These are phyloP conservation scores for Phoma herbarum DNA, from an alignment of 2,329 filamentous ascomycete species.

Conservation along the genomic window DNA sequence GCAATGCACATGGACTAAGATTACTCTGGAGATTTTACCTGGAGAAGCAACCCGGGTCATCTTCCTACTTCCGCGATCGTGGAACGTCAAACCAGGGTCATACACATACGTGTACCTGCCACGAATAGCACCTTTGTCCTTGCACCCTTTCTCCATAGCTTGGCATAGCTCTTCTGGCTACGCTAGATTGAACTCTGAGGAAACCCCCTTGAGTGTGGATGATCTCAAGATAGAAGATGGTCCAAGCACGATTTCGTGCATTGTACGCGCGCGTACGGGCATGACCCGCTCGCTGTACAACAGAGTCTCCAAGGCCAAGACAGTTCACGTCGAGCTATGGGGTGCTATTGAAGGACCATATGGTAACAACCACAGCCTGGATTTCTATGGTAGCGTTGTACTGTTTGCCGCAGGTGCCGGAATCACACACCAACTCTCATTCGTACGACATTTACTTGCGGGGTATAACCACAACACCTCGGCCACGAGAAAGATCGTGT, in stretches of 20 bases:
- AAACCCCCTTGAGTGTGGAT: slow-evolving; percentile 44
- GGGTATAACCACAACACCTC: slow-evolving; percentile 70
- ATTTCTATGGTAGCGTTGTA: slow-evolving; percentile 87
- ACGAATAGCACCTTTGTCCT: slow-evolving; percentile 71
- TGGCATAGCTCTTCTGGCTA: slow-evolving; percentile 69
- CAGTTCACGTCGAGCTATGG: slow-evolving; percentile 64
- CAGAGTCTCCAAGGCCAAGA: slow-evolving; percentile 62
- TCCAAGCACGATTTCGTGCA: slow-evolving; percentile 63
- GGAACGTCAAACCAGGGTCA: slow-evolving; percentile 74
- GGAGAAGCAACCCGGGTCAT: slow-evolving; percentile 76
- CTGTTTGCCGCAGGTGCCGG: slow-evolving; percentile 90
- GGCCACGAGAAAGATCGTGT: slow-evolving; percentile 77
- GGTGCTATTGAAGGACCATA: slow-evolving; percentile 90
- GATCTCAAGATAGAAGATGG: slow-evolving; percentile 56
- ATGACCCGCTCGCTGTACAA: slow-evolving; percentile 82
- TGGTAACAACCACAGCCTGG: slow-evolving; percentile 73
- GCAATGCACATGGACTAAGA: slow-evolving; percentile 66
- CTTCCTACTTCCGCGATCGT: slow-evolving; percentile 73
- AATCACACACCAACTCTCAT: slow-evolving; percentile 91
- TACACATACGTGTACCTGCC: slow-evolving; percentile 81
- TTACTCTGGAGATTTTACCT: slow-evolving; percentile 70
- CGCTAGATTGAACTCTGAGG: slow-evolving; percentile 11
- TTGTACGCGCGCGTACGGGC: slow-evolving; percentile 84
- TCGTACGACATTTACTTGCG: slow-evolving; percentile 70
- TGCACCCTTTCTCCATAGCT: slow-evolving; percentile 78